Base-by-base conservation (phyloP, 2,329 filamentous ascomycete species). In the Hymenoscyphus infarciens region DNA sequence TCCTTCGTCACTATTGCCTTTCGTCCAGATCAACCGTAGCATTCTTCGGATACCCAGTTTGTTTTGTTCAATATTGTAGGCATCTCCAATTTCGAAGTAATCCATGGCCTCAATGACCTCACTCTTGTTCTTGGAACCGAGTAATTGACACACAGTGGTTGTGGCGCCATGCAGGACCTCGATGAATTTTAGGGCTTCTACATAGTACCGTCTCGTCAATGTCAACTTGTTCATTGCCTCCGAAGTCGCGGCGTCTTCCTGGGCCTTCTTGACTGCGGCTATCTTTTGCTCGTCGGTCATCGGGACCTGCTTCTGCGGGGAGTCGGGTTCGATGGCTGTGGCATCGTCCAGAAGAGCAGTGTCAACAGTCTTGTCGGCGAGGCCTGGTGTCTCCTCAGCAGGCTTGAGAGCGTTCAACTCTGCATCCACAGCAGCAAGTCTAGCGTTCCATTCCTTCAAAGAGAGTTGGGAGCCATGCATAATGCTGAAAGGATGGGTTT, bases 91-190 rank as follows among this genome's bases (percentile, higher is more conserved):
- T 69, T 96, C 92, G 69, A 99, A 96, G 77, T 96, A 99, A 74
- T 99, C 95, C 87, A 99, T 99, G 16, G 96, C 95, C 75, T 99
- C 96, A 66, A 99, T 97, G 29, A 98, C 91, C 75, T 99, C 95
- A 70, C 91, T 97, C 82, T 99, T 99, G 81, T 99, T 99, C 73
- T 91, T 91, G 33, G 95, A 96, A 5, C 92, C 91, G 3, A 99
- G 83, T 19, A 99, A 82, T 75, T 97, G 94, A 66, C 89, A 92
- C 38, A 98, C 88, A 1, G 87, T 87, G 8, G 83, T 83, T 1
- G 92, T 96, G 25, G 91, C 91, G 11, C 89, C 86, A 68, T 97
- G 91, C 25, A 99, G 81, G 5, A 96, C 89, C 65, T 97, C 89
- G 68, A 99, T 97, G 73, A 99, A 99, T 67, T 88, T 90, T 66